Percentiles rank a stretch among this genome's conserved stretches.
phyloP scores from a whole-genome alignment of 768 basidiomycete species.

The Amanita muscaria region DNA sequence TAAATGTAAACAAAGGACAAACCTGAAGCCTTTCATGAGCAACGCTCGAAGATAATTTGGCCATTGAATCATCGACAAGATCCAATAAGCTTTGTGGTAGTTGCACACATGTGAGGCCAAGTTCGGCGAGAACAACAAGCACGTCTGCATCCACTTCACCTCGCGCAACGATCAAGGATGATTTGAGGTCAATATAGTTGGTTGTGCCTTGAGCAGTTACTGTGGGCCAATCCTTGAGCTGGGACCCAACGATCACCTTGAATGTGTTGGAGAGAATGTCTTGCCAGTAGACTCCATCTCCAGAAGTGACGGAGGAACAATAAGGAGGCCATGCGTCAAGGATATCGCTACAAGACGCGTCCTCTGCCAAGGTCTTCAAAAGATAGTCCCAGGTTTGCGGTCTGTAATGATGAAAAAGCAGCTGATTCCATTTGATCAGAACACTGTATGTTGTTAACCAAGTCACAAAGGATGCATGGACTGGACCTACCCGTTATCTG shows the following conservation, averaged over 20 bases:
- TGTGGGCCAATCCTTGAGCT: slow-evolving; percentile 1
- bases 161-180: too few species aligned
- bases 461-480: background rate
- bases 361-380: too few species aligned
- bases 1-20: too few species aligned
- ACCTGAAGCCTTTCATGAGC: too few species aligned
- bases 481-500: slow-evolving; percentile 42
- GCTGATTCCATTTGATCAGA: slow-evolving; percentile 43
- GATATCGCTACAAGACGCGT: slow-evolving; percentile 21
- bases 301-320: slow-evolving; percentile 21
- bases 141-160: too few species aligned
- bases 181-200: too few species aligned
- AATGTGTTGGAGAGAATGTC: slow-evolving; percentile 21
- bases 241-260: slow-evolving; percentile 14
- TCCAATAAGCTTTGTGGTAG: slow-evolving; percentile 27
- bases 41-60: slow-evolving; percentile 18
- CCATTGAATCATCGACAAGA: slow-evolving; percentile 15
- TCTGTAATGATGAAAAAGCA: slow-evolving; percentile 35
- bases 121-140: slow-evolving; percentile 21
- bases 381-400: slow-evolving; percentile 34
- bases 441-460: slow-evolving; percentile 20
- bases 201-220: background rate
- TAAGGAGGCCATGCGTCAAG: slow-evolving; percentile 33
- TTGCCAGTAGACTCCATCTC: too few species aligned
- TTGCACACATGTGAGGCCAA: slow-evolving; percentile 26